Base-by-base conservation (phyloP, 139 green algal genomes). In the Chlamydomonas sp. region DNA sequence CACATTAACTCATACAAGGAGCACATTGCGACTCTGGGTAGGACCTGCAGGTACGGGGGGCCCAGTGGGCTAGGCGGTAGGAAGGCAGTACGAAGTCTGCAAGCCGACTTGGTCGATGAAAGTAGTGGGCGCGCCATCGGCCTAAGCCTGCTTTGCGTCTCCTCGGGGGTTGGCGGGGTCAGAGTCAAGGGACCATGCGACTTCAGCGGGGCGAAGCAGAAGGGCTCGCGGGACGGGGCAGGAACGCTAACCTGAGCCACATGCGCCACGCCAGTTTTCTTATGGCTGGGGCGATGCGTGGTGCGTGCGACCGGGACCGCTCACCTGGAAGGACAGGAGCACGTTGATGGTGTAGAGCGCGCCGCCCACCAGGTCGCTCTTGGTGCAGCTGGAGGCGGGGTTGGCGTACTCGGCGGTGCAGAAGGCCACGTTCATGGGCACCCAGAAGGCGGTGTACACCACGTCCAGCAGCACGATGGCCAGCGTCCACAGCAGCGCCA, bases 391-490 rank as follows among this genome's bases (percentile, higher is more conserved):
- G 3, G 76, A 74, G 14, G 60, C 57, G 49, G 83, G 49, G 59
- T 88, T 80, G 85, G 85, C 80, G 71, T 86, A 90, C 67, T 84
- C 61, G 15, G 74, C 58, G 16, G 85, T 88, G 69, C 85, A 89
- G 85, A 89, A 90, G 0, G 84, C 85, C 49, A 90, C 84, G 57
- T 88, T 88, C 49, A 88, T 88, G 75, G 90, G 83, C 67, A 93
- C 90, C 86, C 86, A 93, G 90, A 91, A 93, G 59, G 90, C 90
- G 2, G 90, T 93, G 87, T 91, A 93, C 1, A 84, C 68, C 5
- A 93, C 64, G 79, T 93, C 90, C 76, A 93, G 66, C 31, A 88
- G 17, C 67, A 89, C 67, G 83, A 91, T 91, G 57, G 71, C 61
- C 6, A 77, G 4, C 12, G 58, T 78, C 90, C 90, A 93, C 3